These are phyloP conservation scores for Ogataea ganodermae DNA, from an alignment of 805 yeast genomes.

Conservation along the genomic window DNA sequence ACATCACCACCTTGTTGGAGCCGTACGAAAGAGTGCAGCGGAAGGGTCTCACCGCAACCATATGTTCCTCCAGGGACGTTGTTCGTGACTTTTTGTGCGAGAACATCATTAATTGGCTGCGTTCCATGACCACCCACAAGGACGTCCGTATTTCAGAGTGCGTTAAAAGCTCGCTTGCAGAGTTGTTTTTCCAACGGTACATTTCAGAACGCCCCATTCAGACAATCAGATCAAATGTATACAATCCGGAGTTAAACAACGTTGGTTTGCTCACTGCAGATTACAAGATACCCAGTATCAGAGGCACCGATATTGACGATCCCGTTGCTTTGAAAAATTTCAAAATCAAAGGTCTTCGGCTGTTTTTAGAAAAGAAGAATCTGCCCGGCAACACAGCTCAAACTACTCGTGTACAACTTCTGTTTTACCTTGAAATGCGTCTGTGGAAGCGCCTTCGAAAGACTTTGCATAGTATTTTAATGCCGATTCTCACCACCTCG, in stretches of 20 bases:
- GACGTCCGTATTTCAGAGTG: constrained; percentile 39
- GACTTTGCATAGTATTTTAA: constrained; percentile 46
- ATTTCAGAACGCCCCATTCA: constrained; percentile 38
- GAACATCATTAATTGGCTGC: constrained; percentile 53
- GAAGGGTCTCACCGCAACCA: constrained; percentile 57
- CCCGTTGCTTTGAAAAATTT: constrained; percentile 28
- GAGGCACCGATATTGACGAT: constrained; percentile 33
- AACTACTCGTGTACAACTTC: constrained; percentile 55
- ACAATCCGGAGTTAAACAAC: constrained; percentile 24
- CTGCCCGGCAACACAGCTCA: constrained; percentile 6
- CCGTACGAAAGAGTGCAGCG: constrained; percentile 17
- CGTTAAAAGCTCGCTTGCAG: constrained; percentile 46
- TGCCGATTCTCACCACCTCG: constrained; percentile 59
- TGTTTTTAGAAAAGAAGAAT: constrained; percentile 4
- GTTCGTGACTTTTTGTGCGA: constrained; percentile 49
- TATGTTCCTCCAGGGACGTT: constrained; percentile 52
- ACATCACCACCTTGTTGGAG: constrained; percentile 21
- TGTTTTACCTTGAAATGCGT: constrained; percentile 61
- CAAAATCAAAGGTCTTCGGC: constrained; percentile 15
- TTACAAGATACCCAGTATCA: constrained; percentile 38
- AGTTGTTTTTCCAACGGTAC: constrained; percentile 41
- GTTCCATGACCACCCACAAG: constrained; percentile 41
- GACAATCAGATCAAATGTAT: constrained; percentile 15
- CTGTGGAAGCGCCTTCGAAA: constrained; percentile 54
- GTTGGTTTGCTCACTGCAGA: constrained; percentile 38